These are phyloP conservation scores for Candida nemodendra DNA, from an alignment of 805 yeast species.

Conservation along the genomic window DNA sequence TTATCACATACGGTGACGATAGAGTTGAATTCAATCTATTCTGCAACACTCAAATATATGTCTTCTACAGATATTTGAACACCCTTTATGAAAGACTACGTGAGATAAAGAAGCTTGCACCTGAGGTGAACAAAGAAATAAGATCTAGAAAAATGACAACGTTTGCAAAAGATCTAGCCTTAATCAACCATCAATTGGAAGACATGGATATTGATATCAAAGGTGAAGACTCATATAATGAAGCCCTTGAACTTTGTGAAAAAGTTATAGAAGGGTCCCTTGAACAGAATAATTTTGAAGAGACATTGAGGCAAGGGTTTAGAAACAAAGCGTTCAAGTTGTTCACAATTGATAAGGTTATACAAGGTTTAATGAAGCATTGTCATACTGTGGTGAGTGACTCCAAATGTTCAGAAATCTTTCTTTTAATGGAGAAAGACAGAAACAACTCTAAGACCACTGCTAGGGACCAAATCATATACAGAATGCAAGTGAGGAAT, in stretches of 20 bases:
- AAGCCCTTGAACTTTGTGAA: conserved; percentile 72
- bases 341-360: conserved; percentile 90
- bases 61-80: conserved; percentile 82
- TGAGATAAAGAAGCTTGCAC: conserved; percentile 73
- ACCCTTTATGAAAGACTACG: conserved; percentile 76
- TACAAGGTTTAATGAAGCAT: conserved; percentile 81
- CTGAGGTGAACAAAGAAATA: conserved; percentile 70
- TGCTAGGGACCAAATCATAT: conserved; percentile 83
- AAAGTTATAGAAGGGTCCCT: conserved; percentile 82
- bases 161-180: conserved; percentile 84
- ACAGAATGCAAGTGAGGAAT: conserved; percentile 83
- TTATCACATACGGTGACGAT: conserved; percentile 26
- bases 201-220: conserved; percentile 76
- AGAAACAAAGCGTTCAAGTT: conserved; percentile 89
- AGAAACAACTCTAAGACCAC: conserved; percentile 62
- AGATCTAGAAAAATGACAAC: conserved; percentile 59
- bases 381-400: conserved; percentile 83
- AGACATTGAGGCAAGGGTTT: conserved; percentile 90
- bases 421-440: conserved; percentile 80
- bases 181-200: conserved; percentile 75
- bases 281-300: conserved; percentile 95
- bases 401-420: conserved; percentile 72
- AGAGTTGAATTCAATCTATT: conserved; percentile 72
- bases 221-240: conserved; percentile 71
- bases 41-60: conserved; percentile 84